These are phyloP conservation scores for Acaromyces ingoldii DNA, from an alignment of 1,284 basidiomycete species.

Conservation along the genomic window DNA sequence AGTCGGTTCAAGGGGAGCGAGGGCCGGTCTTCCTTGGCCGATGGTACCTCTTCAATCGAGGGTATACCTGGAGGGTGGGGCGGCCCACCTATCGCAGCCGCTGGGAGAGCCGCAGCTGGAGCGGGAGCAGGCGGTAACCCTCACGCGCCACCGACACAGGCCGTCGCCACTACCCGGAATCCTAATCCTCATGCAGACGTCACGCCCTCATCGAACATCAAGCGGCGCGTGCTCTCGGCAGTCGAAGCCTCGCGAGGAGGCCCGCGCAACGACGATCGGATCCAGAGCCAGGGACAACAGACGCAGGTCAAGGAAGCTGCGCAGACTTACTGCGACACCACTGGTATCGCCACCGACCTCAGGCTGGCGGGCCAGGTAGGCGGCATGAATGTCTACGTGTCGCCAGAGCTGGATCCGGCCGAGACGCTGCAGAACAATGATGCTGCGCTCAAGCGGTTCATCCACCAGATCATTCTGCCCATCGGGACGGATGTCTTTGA, in stretches of 20 bases:
- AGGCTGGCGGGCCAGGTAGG: constrained; percentile 50
- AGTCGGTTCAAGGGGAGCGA: constrained; percentile 9
- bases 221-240: constrained; percentile 48
- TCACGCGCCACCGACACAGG: constrained; percentile 1
- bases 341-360: constrained; percentile 48
- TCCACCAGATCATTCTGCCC: constrained; percentile 47
- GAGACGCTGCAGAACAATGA: constrained; percentile 41
- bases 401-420: constrained; percentile 32
- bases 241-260: constrained; percentile 53
- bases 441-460: constrained; percentile 47
- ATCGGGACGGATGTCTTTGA: constrained; percentile 49
- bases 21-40: not conserved
- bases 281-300: constrained; percentile 46
- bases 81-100: not conserved
- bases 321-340: constrained; percentile 52
- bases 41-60: not conserved
- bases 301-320: constrained; percentile 52
- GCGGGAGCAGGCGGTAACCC: not conserved
- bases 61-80: constrained; percentile 1
- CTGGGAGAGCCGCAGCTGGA: not conserved
- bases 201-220: constrained; percentile 49
- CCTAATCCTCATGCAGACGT: constrained; percentile 29
- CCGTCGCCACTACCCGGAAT: constrained; percentile 4
- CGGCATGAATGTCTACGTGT: constrained; percentile 52
- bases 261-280: constrained; percentile 23